phyloP scores from a whole-genome alignment of 164 flowering plant species.

The Taxillus chinensis region DNA sequence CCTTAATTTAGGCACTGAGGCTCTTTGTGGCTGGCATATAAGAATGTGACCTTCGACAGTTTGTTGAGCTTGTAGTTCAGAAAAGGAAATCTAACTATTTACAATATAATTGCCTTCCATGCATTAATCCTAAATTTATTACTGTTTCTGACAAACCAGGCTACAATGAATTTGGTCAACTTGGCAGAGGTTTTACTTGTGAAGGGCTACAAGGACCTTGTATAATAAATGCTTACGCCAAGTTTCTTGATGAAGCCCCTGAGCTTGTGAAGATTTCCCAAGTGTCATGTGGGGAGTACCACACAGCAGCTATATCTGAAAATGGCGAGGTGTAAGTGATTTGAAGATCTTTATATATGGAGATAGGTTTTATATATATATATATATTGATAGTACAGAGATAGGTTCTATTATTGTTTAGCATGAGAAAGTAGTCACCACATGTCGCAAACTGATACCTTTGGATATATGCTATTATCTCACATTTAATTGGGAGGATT shows the following conservation, averaged over 20 bases:
- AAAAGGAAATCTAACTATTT: slow-evolving; percentile 3
- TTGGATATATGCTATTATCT: too few relatives aligned
- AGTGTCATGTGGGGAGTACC: slow-evolving; percentile 99
- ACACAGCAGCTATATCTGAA: slow-evolving; percentile 89
- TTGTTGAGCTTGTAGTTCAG: neutral
- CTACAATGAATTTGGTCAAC: slow-evolving; percentile 98
- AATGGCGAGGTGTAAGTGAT: slow-evolving; percentile 96
- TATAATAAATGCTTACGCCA: slow-evolving; percentile 62
- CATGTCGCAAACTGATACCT: slow-evolving; percentile 27
- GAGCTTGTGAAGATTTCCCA: slow-evolving; percentile 85
- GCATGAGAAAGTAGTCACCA: slow-evolving; percentile 31
- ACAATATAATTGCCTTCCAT: slow-evolving; percentile 7
- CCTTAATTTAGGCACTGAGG: too few relatives aligned
- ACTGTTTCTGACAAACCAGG: slow-evolving; percentile 61
- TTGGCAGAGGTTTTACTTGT: slow-evolving; percentile 94
- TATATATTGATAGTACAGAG: slow-evolving; percentile 14
- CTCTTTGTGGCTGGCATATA: too few relatives aligned
- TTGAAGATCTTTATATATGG: slow-evolving; percentile 28
- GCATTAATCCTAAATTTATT: slow-evolving; percentile 26
- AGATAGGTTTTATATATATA: slow-evolving; percentile 11
- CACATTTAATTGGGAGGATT: too few relatives aligned
- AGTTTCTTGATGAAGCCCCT: slow-evolving; percentile 90
- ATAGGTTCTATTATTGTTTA: slow-evolving; percentile 18
- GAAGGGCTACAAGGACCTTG: slow-evolving; percentile 96
- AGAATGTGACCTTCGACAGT: too few relatives aligned